Evolutionary conservation across 345 rosid species (phyloP).

Genomic region (Gossypium australe): DNA sequence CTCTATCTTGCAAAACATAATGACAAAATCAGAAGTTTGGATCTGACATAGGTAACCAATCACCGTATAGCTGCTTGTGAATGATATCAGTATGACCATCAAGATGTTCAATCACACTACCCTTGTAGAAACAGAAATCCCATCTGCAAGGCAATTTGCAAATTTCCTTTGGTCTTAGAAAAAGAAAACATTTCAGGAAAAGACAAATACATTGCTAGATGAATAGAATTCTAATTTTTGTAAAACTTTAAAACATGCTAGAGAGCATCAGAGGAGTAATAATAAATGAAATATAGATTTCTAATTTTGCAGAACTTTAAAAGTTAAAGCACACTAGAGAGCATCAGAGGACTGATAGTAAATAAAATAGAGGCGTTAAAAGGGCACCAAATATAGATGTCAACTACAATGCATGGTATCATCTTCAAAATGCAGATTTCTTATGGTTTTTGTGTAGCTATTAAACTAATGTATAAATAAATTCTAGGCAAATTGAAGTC

Average conservation of each 20-base stretch:
- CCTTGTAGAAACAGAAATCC: slow-evolving; percentile 95
- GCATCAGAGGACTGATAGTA: background rate
- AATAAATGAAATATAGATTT: background rate
- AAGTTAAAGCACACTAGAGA: background rate
- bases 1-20: background rate
- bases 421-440: background rate
- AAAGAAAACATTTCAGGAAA: background rate
- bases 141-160: slow-evolving; percentile 51
- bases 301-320: background rate
- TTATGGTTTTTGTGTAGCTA: background rate
- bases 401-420: background rate
- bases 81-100: slow-evolving; percentile 92
- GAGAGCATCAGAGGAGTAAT: background rate
- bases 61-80: slow-evolving; percentile 75
- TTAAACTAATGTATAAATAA: background rate
- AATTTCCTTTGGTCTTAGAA: slow-evolving; percentile 1
- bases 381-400: background rate
- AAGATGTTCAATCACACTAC: slow-evolving; percentile 84
- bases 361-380: background rate
- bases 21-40: background rate
- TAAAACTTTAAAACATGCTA: background rate
- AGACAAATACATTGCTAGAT: background rate
- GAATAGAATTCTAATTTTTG: background rate
- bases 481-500: background rate
- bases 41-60: slow-evolving; percentile 86